Evolutionary conservation across 1,284 basidiomycete species (phyloP), one percentile per base, ranked within the genome.

Genomic region (Papiliotrema terrestris): DNA sequence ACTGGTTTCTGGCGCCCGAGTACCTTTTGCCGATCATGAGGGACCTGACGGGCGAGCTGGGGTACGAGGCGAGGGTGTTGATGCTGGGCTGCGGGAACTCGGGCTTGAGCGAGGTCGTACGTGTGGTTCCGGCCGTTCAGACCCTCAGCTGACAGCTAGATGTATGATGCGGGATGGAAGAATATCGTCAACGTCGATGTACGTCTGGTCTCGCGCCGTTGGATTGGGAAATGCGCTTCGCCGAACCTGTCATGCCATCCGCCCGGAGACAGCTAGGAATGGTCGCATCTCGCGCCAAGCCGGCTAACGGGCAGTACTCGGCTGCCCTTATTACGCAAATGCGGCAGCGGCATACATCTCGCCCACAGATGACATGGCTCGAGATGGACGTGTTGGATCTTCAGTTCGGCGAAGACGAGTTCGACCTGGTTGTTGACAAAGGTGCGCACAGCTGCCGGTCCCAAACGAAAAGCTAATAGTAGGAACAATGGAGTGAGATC

Each of bases 21-120:
- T 76, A 75, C 55, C 66, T 76, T 11, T 54, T 77, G 14, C 75
- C 72, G 15, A 55, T 77, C 38, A 65, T 77, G 26, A 65, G 66
- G 35, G 63, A 66, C 19, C 47, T 75, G 5, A 68, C 63, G 3
- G 52, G 43, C n/a, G 57, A 61, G 22, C 44, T 62, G 25, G 67
- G 84, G 56, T 88, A 83, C 68, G 72, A 75, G 3, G 81, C 86
- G 1, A 78, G 82, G 29, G 88, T 95, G 60, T 75, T 94, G 56
- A 90, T 95, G 83, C 83, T 96, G 8, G 92, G 92, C 46, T 95
- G 92, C 68, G 92, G 92, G 5, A 95, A 94, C 75, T 91, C 89
- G 3, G 86, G 78, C 51, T 77, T 93, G 43, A 59, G 70, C 17
- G 74, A 76, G 61, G 71, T 66, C 42, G 70, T 77, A 39, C 56